Conservation (phyloP, 441 rosid species). For the Erodium trifolium region DNA sequence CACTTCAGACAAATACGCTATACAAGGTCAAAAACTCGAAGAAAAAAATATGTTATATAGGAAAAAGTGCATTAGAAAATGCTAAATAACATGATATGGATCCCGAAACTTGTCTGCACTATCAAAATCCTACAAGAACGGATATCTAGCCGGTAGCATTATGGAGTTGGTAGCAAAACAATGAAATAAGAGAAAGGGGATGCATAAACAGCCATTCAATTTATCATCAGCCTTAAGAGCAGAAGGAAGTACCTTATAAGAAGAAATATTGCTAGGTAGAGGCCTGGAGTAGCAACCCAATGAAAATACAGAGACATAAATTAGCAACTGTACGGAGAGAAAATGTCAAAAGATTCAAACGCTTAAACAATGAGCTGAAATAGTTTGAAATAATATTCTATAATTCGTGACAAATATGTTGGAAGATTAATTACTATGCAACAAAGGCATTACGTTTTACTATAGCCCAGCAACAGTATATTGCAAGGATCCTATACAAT, state of each 20-base stretch:
- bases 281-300: slow-evolving; percentile 46
- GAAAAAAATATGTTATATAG: not conserved
- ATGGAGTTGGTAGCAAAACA: not conserved
- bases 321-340: slow-evolving; percentile 1
- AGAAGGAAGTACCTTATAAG: slow-evolving; percentile 63
- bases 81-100: not conserved
- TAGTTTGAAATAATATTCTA: not conserved
- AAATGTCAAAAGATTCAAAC: not conserved
- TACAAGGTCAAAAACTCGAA: not conserved
- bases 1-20: not conserved
- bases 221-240: slow-evolving; percentile 11
- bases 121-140: not conserved
- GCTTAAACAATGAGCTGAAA: slow-evolving; percentile 5
- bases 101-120: not conserved
- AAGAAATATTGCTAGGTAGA: slow-evolving; percentile 75
- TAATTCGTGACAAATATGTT: not conserved
- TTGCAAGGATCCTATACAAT: not conserved
- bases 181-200: not conserved
- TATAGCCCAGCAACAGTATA: not conserved
- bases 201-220: slow-evolving; percentile 8
- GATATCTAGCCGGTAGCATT: not conserved
- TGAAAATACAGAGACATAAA: slow-evolving; percentile 7
- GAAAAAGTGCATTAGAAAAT: not conserved
- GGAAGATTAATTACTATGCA: not conserved
- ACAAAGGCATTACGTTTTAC: too few species aligned